Evolutionary conservation across 2,329 filamentous ascomycete genomes (phyloP), one percentile per base, ranked within the genome.

Genomic region (Epichloe baconii): DNA sequence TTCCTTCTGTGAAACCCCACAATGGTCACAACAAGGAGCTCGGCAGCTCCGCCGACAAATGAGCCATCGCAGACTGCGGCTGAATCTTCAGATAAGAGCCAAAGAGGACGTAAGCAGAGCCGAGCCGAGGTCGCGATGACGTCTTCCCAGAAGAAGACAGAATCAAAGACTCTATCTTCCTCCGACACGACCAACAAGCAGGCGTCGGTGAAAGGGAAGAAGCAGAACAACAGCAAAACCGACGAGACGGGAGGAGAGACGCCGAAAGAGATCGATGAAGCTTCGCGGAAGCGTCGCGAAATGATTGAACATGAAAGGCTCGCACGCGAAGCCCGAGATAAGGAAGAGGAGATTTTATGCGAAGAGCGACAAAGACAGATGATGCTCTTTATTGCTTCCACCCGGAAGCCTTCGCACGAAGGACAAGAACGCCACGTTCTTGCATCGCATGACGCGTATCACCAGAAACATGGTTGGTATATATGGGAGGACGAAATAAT

Each of bases 401-500:
- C 52, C 3, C 55, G 59, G 44, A 5, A 10, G 4, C 44, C n/a
- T 35, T 14, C 19, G 23, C 56, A 56, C 54, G 8, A 23, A 5
- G 31, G n/a, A 38, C 47, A 50, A 8, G 44, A 45, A 4, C 35
- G 11, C 6, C 14, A 17, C 8, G 19, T 4, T 12, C 19, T 44
- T 12, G 23, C 37, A 12, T 26, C 36, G 7, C 42, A 34, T 3
- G 55, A 54, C 10, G 44, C 47, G 8, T 63, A 64, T 35, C 56
- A 53, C 23, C 46, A 56, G 23, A 54, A 52, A 42, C 46, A 63
- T 26, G 59, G 59, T 8, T 65, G 62, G 62, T 36, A 54, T 31
- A 48, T 54, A 40, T 52, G 53, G 52, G 62, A 65, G 50, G 62
- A 65, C 50, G 56, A 62, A 1, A 47, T 34, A n/a, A 53, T 65